These are phyloP conservation scores for Spathaspora boniae DNA, from an alignment of 805 yeast genomes.

Conservation along the genomic window DNA sequence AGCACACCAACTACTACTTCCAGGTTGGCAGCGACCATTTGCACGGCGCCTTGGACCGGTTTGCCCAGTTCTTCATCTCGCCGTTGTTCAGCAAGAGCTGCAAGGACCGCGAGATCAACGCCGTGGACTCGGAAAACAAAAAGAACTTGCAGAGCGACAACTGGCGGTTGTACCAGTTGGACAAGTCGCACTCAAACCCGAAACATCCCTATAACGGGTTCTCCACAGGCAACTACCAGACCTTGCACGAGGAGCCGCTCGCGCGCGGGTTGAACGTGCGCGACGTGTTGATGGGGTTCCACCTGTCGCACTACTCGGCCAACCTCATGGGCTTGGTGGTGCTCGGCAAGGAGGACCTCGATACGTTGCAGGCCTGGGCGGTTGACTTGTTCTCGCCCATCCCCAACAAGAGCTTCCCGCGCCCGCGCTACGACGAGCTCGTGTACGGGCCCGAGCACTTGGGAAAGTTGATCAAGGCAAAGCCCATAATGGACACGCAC, in stretches of 20 bases:
- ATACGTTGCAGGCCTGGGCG: constrained; percentile 69
- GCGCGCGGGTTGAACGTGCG: constrained; percentile 67
- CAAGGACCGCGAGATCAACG: constrained; percentile 87
- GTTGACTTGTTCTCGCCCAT: constrained; percentile 61
- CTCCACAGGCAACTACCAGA: constrained; percentile 81
- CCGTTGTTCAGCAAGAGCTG: constrained; percentile 75
- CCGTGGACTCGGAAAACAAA: constrained; percentile 94
- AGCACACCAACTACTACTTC: constrained; percentile 87
- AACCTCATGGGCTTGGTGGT: constrained; percentile 86
- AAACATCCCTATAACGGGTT: constrained; percentile 83
- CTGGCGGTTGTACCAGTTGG: constrained; percentile 87
- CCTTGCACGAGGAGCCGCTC: constrained; percentile 67
- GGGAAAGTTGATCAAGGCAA: constrained; percentile 56
- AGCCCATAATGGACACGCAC: constrained; percentile 80
- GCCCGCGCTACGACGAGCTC: constrained; percentile 43
- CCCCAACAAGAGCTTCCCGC: constrained; percentile 45
- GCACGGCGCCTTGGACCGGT: constrained; percentile 87
- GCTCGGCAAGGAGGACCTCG: constrained; percentile 76
- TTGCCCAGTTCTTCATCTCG: constrained; percentile 84
- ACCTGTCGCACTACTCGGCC: constrained; percentile 70
- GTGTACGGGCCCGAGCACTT: constrained; percentile 51
- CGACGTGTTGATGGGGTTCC: constrained; percentile 73
- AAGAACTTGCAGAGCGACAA: constrained; percentile 86
- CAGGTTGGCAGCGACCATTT: constrained; percentile 74
- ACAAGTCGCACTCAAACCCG: constrained; percentile 67